Evolutionary conservation across 1,284 basidiomycete species (phyloP), one percentile per base, ranked within the genome.

Genomic region (Cryptococcus sp.): DNA sequence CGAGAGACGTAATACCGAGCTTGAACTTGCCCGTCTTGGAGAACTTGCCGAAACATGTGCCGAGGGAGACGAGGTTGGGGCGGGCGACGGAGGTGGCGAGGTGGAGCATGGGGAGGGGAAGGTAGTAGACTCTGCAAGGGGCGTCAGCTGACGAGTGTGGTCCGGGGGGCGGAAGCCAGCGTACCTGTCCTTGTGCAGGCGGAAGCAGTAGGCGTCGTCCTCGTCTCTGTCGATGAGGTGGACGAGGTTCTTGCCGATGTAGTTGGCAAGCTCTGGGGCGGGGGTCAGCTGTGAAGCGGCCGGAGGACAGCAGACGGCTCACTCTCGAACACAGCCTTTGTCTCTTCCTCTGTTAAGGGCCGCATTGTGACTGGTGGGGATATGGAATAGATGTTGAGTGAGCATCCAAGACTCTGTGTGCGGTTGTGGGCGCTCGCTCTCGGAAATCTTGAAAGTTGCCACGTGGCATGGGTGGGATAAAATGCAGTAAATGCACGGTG

Each of bases 11-110:
- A 65, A 99, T 86, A 70, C 98, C 94, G 60, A 99, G 81, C 80
- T 94, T 93, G 83, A 99, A 98, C 78, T 98, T 98, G 58, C 93
- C 93, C 52, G 87, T 87, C 82, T 98, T 98, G 71, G 86, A 89
- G 79, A 98, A 99, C 77, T 98, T 98, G 68, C 96, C 96, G 62
- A 98, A 89, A 79, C 95, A 98, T 62, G 92, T 96, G 24, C 96
- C 96, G 18, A 98, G 81, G 54, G 88, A 91, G 76, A 98, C 83
- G 62, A 99, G 86, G 73, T 94, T 96, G 18, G 89, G 89, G 43
- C 94, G 85, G 20, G 93, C 91, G 50, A 98, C 85, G 1, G 91
- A 96, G 57, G 92, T 91, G 42, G 88, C 89, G 36, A 96, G 83
- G 57, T 90, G 88, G 86, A 98, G 95, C 16, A 91, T 89, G 0